Evolutionary conservation across 768 basidiomycete species (phyloP).

Genomic region (Mycena latifolia): DNA sequence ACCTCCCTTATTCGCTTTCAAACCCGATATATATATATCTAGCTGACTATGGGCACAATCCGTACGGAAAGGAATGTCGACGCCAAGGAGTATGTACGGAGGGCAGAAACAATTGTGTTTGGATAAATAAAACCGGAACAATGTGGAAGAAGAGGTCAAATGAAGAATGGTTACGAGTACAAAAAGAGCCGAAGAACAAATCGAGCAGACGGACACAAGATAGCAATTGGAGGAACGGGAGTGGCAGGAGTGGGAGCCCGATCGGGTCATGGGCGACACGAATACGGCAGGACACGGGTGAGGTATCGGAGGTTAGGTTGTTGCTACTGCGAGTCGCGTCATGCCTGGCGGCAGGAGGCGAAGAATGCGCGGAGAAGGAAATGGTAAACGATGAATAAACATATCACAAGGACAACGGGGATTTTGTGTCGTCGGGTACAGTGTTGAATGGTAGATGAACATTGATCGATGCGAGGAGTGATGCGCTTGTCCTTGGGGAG

Average conservation of each 20-base stretch:
- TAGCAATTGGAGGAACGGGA: constrained; percentile 33
- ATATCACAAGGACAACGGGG: constrained; percentile 26
- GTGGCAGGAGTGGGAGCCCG: constrained; percentile 6
- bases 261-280: not conserved
- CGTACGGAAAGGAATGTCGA: constrained; percentile 21
- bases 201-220: constrained; percentile 36
- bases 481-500: constrained; percentile 11
- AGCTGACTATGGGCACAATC: constrained; percentile 8
- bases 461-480: constrained; percentile 24
- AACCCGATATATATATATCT: constrained; percentile 29
- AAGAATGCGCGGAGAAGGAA: constrained; percentile 17
- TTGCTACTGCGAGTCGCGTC: constrained; percentile 32
- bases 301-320: constrained; percentile 34
- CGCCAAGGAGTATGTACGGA: constrained; percentile 5
- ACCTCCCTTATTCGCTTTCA: constrained; percentile 20
- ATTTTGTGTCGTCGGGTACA: constrained; percentile 27
- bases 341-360: constrained; percentile 15
- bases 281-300: constrained; percentile 1
- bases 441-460: constrained; percentile 34
- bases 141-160: not conserved
- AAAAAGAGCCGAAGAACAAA: constrained; percentile 37
- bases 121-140: constrained; percentile 19
- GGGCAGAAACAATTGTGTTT: constrained; percentile 16
- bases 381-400: constrained; percentile 31
- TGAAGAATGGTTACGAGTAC: constrained; percentile 23